phyloP scores from a whole-genome alignment of 2,329 filamentous ascomycete genomes.

The Scytalidium lignicola region DNA sequence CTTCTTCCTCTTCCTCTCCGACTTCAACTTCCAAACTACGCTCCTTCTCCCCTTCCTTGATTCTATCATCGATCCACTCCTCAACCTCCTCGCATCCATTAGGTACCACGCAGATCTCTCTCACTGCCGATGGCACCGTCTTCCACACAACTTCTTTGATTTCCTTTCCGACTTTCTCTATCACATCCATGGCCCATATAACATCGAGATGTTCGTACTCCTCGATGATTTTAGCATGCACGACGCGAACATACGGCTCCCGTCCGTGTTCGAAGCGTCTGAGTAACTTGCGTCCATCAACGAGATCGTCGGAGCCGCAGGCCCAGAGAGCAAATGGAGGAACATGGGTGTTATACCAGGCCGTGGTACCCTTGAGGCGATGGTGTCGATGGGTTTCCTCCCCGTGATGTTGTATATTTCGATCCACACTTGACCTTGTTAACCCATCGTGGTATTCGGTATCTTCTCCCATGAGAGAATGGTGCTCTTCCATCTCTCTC shows the following conservation, averaged over 20 bases:
- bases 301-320: constrained; percentile 74
- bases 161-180: constrained; percentile 77
- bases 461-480: constrained; percentile 1
- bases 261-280: constrained; percentile 68
- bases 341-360: constrained; percentile 77
- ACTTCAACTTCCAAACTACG: constrained; percentile 46
- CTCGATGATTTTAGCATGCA: constrained; percentile 77
- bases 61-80: constrained; percentile 75
- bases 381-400: constrained; percentile 16
- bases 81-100: constrained; percentile 66
- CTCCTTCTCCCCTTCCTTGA: constrained; percentile 79
- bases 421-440: constrained; percentile 20
- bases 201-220: constrained; percentile 94
- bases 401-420: constrained; percentile 22
- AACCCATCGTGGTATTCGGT: constrained; percentile 3
- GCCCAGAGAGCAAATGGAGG: constrained; percentile 90
- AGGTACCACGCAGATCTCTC: constrained; percentile 58
- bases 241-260: constrained; percentile 75
- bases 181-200: constrained; percentile 87
- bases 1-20: constrained; percentile 2
- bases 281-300: constrained; percentile 73
- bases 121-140: constrained; percentile 38
- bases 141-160: constrained; percentile 80
- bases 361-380: constrained; percentile 45
- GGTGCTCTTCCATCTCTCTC: constrained; percentile 28